phyloP scores from a whole-genome alignment of 768 basidiomycete genomes.

The Cystofilobasidium macerans region DNA sequence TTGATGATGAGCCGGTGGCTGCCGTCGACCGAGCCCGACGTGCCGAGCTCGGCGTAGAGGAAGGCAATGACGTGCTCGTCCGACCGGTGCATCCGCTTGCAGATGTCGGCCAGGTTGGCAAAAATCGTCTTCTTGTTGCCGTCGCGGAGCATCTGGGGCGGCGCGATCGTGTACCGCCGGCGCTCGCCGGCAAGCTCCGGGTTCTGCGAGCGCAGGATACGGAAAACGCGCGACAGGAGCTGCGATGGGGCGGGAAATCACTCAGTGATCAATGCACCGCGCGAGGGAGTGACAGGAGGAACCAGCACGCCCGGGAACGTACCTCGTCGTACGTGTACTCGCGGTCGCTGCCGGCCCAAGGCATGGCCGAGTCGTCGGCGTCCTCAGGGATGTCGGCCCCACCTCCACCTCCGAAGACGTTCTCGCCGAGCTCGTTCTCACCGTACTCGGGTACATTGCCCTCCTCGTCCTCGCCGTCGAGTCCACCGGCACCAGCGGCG shows the following conservation, averaged over 20 bases:
- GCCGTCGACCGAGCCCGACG: conserved; percentile 89
- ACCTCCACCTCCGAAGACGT: conserved; percentile 56
- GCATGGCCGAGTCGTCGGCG: conserved; percentile 22
- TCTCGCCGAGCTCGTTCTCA: conserved; percentile 68
- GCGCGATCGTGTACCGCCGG: conserved; percentile 85
- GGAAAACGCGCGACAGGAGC: conserved; percentile 89
- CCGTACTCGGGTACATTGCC: conserved; percentile 30
- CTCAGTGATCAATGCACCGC: no score
- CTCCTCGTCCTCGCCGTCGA: conserved; percentile 51
- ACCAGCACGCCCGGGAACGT: conserved; percentile 26
- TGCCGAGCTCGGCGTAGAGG: conserved; percentile 96
- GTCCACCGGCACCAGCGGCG: conserved; percentile 43
- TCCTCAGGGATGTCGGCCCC: conserved; percentile 36
- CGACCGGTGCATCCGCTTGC: conserved; percentile 94
- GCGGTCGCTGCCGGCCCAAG: conserved; percentile 84
- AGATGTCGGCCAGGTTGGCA: conserved; percentile 92
- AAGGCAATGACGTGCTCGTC: conserved; percentile 97
- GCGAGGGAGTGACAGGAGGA: neutral
- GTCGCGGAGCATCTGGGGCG: conserved; percentile 85
- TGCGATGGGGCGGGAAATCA: conserved; percentile 35
- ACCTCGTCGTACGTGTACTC: conserved; percentile 96
- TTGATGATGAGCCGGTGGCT: conserved; percentile 86
- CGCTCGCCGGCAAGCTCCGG: conserved; percentile 80
- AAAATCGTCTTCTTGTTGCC: conserved; percentile 97
- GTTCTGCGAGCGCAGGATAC: conserved; percentile 81